Base-by-base conservation (phyloP, 2,329 filamentous ascomycete species). In the Xylariaceae sp. region DNA sequence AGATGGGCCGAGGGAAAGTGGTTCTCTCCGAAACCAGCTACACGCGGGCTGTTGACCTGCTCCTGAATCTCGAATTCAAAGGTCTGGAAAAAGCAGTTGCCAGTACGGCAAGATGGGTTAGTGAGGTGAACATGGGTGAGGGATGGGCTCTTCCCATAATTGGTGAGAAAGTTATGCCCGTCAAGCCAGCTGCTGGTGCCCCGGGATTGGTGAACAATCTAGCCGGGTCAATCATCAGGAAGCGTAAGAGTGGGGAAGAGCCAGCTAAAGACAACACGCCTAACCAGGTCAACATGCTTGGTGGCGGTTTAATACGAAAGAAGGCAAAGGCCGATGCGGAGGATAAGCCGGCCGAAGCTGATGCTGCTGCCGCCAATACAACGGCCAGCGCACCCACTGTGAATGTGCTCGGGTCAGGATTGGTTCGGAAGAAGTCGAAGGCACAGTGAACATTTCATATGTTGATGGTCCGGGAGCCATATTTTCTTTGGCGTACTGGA, bases 41-140 rank as follows among this genome's bases (percentile, higher is more conserved):
- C 73, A 85, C 85, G 63, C 82, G 88, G 9, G 82, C 85, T 7
- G 79, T 84, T 17, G 88, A 91, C 65, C 74, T 90, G 8, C 77
- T 94, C 0, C 79, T 92, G 4, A 84, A 88, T 59, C 81, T 92
- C 0, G 88, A 92, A 71, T 94, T 94, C 72, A 79, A 84, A 1
- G 87, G 81, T 7, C 73, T 85, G 2, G 81, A 83, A 9, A 82
- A 87, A 52, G 86, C 88, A 0, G 76, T 75, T 1, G 77, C 78
- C 37, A 90, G 88, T 67, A 90, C 89, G 2, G 76, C 73, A 55
- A 83, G 88, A 56, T 94, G 89, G 89, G 78, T 86, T 49, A 80
- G 80, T 11, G 88, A 93, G 68, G 84, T 88, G 1, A 82, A 81
- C 13, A 75, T 78, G 58, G 80, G 80, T 0, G 72, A 76, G 0